A percentile compares a stretch with the other conserved stretches of the same genome.
Conservation (phyloP, 768 basidiomycete species). For the Tylopilus vinaceipallidus region DNA sequence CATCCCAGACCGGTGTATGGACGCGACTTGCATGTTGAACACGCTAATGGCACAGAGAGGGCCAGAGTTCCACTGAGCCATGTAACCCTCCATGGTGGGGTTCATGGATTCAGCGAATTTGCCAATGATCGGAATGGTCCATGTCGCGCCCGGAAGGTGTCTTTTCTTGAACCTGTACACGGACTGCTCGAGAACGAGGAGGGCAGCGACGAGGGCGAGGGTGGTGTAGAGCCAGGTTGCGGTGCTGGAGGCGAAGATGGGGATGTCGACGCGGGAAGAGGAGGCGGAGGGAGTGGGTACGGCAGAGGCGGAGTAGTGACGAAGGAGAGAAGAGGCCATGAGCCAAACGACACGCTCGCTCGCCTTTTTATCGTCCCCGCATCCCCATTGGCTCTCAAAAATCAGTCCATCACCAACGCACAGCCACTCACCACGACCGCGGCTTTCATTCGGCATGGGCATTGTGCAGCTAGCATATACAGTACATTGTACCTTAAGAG, state of each 20-base stretch:
- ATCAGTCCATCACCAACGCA: conserved; percentile 22
- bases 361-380: conserved; percentile 3
- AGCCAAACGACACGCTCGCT: not conserved
- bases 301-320: conserved; percentile 33
- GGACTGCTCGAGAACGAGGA: conserved; percentile 84
- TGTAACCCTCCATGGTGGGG: conserved; percentile 90
- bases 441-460: too few species aligned
- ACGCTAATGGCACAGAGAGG: conserved; percentile 88
- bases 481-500: not conserved
- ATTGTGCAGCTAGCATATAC: too few species aligned
- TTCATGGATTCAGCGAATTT: conserved; percentile 92
- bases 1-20: not conserved
- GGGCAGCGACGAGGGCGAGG: conserved; percentile 61
- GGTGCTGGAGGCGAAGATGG: conserved; percentile 34
- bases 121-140: conserved; percentile 98
- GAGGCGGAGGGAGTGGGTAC: conserved; percentile 45
- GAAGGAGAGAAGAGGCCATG: conserved; percentile 36
- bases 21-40: conserved; percentile 84
- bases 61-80: conserved; percentile 88
- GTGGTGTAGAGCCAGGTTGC: conserved; percentile 66
- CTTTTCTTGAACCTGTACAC: conserved; percentile 89
- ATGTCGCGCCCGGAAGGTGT: conserved; percentile 79
- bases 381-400: conserved; percentile 24
- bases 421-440: too few species aligned
- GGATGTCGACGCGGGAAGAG: conserved; percentile 39